Conservation (phyloP, 2,329 filamentous ascomycete species). For the Penicillium sp. region DNA sequence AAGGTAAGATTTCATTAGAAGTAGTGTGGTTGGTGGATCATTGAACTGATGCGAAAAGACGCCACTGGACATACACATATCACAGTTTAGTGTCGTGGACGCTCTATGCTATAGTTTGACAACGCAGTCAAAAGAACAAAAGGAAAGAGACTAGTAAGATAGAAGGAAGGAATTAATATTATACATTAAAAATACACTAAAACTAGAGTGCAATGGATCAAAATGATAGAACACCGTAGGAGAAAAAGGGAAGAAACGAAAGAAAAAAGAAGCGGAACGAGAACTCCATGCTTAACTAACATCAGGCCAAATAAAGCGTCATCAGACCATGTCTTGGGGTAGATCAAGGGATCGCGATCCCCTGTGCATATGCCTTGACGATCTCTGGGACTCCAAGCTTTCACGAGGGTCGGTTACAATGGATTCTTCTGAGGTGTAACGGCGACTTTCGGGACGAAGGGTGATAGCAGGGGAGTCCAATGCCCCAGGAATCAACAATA, state of each 20-base stretch:
- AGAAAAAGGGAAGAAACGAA: background rate
- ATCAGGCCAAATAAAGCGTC: background rate
- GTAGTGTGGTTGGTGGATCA: too few relatives aligned
- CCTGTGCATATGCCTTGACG: background rate
- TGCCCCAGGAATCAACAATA: background rate
- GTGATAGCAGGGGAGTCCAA: background rate
- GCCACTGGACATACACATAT: too few relatives aligned
- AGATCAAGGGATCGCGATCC: background rate
- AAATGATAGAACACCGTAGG: background rate
- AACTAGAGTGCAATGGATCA: background rate
- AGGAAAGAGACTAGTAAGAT: background rate
- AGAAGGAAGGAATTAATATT: background rate
- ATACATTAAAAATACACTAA: background rate
- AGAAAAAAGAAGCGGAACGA: conserved; percentile 7
- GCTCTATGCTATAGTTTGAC: background rate
- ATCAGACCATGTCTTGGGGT: conserved; percentile 8
- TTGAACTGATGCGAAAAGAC: too few relatives aligned
- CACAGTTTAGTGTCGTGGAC: too few relatives aligned
- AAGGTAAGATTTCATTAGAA: too few relatives aligned
- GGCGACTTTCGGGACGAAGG: background rate
- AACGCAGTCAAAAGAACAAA: background rate
- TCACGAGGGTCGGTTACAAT: background rate
- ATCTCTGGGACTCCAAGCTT: background rate
- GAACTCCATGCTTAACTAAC: conserved; percentile 1
- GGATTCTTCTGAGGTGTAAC: background rate